Conservation (phyloP, 2,329 filamentous ascomycete species). For the Bipolaris bicolor region DNA sequence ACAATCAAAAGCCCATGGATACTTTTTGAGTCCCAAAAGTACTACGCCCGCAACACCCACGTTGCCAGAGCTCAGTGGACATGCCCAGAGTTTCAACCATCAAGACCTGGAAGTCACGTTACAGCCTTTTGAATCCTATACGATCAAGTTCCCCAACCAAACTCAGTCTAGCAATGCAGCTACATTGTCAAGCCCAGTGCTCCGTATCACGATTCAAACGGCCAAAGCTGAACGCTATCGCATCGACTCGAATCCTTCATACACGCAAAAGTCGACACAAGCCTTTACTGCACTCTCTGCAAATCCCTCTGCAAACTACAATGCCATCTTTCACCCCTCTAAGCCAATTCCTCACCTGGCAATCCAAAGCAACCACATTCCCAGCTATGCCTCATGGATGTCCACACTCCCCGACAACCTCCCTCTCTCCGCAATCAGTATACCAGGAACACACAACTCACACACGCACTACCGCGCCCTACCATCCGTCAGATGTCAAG, state of each 20-base stretch:
- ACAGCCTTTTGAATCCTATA: constrained; percentile 69
- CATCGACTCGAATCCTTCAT: constrained; percentile 68
- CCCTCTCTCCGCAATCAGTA: constrained; percentile 79
- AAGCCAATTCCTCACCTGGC: constrained; percentile 50
- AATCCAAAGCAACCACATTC: constrained; percentile 33
- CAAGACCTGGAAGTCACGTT: constrained; percentile 69
- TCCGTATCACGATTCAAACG: constrained; percentile 76
- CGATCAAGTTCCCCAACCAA: constrained; percentile 62
- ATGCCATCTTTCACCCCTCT: constrained; percentile 52
- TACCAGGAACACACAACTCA: constrained; percentile 95
- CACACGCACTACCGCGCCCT: constrained; percentile 84
- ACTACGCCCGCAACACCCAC: constrained; percentile 39
- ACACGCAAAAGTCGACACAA: constrained; percentile 52
- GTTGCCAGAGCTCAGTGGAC: constrained; percentile 55
- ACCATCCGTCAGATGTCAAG: constrained; percentile 92
- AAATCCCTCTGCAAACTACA: constrained; percentile 50
- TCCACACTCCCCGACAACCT: constrained; percentile 71
- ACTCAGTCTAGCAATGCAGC: constrained; percentile 1
- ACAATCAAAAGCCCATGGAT: constrained; percentile 40
- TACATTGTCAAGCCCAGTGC: constrained; percentile 58
- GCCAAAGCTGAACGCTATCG: constrained; percentile 67
- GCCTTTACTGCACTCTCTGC: constrained; percentile 48
- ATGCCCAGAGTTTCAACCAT: constrained; percentile 65
- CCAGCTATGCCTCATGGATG: constrained; percentile 83
- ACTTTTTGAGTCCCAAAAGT: constrained; percentile 40